These are phyloP conservation scores for Colletotrichum lentis DNA, from an alignment of 2,329 filamentous ascomycete genomes.

Conservation along the genomic window DNA sequence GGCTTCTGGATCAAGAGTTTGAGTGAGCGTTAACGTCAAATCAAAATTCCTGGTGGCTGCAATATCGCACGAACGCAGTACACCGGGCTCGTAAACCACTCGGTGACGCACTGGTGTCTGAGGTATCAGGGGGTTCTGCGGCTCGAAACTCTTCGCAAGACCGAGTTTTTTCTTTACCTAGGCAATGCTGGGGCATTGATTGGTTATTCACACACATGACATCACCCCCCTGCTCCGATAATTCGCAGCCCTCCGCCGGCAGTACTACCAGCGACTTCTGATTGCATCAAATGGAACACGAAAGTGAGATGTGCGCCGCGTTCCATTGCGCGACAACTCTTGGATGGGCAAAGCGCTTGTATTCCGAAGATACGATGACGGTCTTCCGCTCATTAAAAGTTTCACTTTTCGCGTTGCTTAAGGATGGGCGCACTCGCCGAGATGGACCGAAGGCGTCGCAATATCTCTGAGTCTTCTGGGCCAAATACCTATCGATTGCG, in stretches of 20 bases:
- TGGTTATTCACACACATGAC: constrained; percentile 19
- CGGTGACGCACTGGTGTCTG: not conserved
- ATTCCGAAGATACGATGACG: not conserved
- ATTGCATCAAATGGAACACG: not conserved
- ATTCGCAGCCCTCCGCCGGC: not conserved
- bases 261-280: constrained; percentile 10
- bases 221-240: constrained; percentile 25
- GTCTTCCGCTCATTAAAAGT: not conserved
- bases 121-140: constrained; percentile 9
- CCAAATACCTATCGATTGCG: no score
- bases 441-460: constrained; percentile 12
- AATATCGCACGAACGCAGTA: constrained; percentile 1
- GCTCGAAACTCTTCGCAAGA: constrained; percentile 13
- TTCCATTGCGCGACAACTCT: not conserved
- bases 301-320: not conserved
- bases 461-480: not conserved
- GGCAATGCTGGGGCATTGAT: constrained; percentile 17
- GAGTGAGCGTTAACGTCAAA: constrained; percentile 3
- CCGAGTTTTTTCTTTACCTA: constrained; percentile 13
- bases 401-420: not conserved
- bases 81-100: constrained; percentile 11
- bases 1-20: not conserved
- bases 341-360: not conserved
- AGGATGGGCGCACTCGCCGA: constrained; percentile 18
- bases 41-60: not conserved